These are phyloP conservation scores for Pestalotiopsis sp. DNA, from an alignment of 2,329 filamentous ascomycete genomes.

Conservation along the genomic window DNA sequence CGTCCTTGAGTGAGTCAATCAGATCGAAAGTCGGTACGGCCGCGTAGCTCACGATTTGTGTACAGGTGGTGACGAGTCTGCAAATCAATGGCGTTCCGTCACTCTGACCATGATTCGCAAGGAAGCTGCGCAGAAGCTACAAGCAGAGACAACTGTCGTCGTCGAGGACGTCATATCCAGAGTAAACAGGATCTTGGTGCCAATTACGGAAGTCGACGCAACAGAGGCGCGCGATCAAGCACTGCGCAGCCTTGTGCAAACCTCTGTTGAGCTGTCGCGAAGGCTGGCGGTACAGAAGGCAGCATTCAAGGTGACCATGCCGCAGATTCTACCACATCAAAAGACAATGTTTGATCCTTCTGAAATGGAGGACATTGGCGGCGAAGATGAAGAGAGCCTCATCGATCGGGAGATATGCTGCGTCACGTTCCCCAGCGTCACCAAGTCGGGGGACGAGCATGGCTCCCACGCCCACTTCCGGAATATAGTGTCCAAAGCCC, in stretches of 20 bases:
- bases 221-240: constrained; percentile 52
- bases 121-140: constrained; percentile 49
- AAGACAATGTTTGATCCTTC: constrained; percentile 56
- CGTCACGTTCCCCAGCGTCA: constrained; percentile 65
- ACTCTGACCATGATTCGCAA: constrained; percentile 63
- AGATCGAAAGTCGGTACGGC: constrained; percentile 12
- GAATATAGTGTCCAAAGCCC: constrained; percentile 68
- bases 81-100: constrained; percentile 69
- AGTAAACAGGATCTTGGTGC: constrained; percentile 52
- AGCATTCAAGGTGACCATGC: constrained; percentile 58
- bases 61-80: constrained; percentile 50
- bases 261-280: constrained; percentile 58
- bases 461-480: constrained; percentile 62
- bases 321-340: constrained; percentile 54
- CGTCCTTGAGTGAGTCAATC: constrained; percentile 39
- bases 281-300: constrained; percentile 62
- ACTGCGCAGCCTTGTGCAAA: constrained; percentile 54
- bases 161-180: constrained; percentile 46
- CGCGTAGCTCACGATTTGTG: constrained; percentile 17
- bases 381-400: constrained; percentile 60
- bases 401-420: constrained; percentile 58
- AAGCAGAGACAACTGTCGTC: constrained; percentile 45
- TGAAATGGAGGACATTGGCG: constrained; percentile 69
- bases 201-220: constrained; percentile 45
- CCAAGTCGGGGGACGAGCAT: constrained; percentile 67